Percentiles rank a stretch among this genome's conserved stretches.
Conservation (phyloP, 208 protist genomes). For the Leishmania arabica region DNA sequence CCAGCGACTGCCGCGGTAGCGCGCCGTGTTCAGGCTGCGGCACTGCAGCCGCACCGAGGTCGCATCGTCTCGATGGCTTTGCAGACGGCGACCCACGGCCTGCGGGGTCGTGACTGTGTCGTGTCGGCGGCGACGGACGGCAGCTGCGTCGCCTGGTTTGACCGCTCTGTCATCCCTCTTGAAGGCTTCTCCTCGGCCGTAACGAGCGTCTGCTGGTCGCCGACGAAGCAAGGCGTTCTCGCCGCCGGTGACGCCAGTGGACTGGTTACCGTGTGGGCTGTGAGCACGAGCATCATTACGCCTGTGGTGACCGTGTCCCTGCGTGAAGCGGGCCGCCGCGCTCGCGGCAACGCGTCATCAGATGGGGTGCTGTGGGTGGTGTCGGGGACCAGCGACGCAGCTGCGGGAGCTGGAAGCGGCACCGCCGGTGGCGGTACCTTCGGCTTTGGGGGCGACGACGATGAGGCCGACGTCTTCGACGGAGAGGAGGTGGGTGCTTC, state of each 20-base stretch:
- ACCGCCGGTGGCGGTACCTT: neutral
- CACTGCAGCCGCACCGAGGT: conserved; percentile 37
- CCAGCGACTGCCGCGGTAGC: neutral
- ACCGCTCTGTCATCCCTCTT: conserved; percentile 34
- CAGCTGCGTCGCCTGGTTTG: conserved; percentile 61
- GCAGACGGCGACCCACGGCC: conserved; percentile 43
- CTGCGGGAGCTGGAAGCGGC: neutral
- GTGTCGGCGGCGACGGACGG: conserved; percentile 54
- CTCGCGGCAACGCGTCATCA: conserved; percentile 14
- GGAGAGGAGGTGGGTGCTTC: conserved; percentile 12
- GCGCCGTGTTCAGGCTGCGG: neutral
- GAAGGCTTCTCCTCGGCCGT: conserved; percentile 58
- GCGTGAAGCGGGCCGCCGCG: conserved; percentile 17
- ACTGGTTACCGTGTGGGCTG: conserved; percentile 59
- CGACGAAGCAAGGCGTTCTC: conserved; percentile 59
- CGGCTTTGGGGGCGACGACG: conserved; percentile 1
- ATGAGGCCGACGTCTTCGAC: conserved; percentile 18
- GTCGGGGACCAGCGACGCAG: neutral
- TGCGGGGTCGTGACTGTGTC: conserved; percentile 43
- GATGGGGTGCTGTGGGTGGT: conserved; percentile 21
- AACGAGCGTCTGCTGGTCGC: conserved; percentile 69
- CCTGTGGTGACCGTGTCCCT: conserved; percentile 51
- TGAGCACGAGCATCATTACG: conserved; percentile 40
- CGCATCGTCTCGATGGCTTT: conserved; percentile 45
- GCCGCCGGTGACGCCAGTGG: conserved; percentile 66